Conservation (phyloP, 2,329 filamentous ascomycete species). For the Penicillium occitanis region DNA sequence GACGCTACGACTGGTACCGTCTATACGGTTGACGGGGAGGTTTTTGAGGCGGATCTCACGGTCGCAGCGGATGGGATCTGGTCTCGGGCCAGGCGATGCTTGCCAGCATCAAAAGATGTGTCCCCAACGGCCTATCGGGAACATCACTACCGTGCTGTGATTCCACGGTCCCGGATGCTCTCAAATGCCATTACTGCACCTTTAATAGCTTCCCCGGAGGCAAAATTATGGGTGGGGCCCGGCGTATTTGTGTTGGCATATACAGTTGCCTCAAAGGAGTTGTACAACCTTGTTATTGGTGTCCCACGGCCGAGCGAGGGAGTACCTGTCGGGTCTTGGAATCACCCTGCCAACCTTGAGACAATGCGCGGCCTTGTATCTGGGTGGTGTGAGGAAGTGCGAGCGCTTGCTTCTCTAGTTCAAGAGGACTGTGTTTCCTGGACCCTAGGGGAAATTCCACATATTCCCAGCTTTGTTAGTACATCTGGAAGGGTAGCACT, state of each 20-base stretch:
- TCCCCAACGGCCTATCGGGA: conserved; percentile 1
- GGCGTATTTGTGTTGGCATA: background rate
- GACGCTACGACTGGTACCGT: background rate
- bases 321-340: conserved; percentile 7
- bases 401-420: background rate
- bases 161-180: conserved; percentile 4
- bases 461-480: conserved; percentile 5
- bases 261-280: conserved; percentile 6
- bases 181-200: conserved; percentile 8
- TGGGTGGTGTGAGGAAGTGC: conserved; percentile 6
- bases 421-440: conserved; percentile 9
- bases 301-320: conserved; percentile 5
- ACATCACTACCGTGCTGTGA: conserved; percentile 4
- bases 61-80: conserved; percentile 6
- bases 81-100: conserved; percentile 1
- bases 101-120: conserved; percentile 1
- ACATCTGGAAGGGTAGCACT: conserved; percentile 45
- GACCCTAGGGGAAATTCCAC: background rate
- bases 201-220: conserved; percentile 3
- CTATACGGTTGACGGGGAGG: background rate
- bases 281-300: conserved; percentile 5
- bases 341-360: conserved; percentile 7
- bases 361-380: conserved; percentile 2
- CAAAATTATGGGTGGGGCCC: conserved; percentile 6
- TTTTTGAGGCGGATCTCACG: background rate